phyloP scores from a whole-genome alignment of 1,284 basidiomycete genomes.

The Cryptococcus sp. region DNA sequence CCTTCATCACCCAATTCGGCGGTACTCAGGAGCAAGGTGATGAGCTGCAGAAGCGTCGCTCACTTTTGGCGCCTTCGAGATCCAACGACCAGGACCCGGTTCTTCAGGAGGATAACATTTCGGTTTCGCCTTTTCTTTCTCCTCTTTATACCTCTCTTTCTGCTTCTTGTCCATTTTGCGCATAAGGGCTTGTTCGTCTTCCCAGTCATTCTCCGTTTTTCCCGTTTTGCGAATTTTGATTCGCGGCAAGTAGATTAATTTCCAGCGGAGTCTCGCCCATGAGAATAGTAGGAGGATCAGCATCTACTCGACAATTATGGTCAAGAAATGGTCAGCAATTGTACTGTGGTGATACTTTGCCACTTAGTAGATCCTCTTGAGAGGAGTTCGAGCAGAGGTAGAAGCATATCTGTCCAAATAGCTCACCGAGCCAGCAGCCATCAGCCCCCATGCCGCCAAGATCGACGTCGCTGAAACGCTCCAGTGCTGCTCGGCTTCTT shows the following conservation, averaged over 20 bases:
- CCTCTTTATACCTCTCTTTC: neutral
- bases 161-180: conserved; percentile 3
- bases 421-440: conserved; percentile 19
- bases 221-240: conserved; percentile 17
- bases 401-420: neutral
- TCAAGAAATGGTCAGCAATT: neutral
- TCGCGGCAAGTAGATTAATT: conserved; percentile 20
- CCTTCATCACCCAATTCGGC: too few species aligned
- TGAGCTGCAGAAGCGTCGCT: neutral
- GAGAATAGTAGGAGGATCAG: conserved; percentile 25
- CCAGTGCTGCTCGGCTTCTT: conserved; percentile 30
- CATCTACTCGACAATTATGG: conserved; percentile 14
- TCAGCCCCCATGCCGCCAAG: conserved; percentile 26
- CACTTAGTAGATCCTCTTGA: too few species aligned
- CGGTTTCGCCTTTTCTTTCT: conserved; percentile 11
- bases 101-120: conserved; percentile 12
- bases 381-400: neutral
- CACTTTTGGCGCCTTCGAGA: conserved; percentile 19
- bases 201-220: conserved; percentile 4
- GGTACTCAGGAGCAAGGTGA: neutral
- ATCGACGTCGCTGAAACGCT: conserved; percentile 32
- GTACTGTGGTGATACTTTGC: neutral
- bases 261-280: conserved; percentile 7
- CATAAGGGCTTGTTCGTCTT: neutral
- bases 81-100: conserved; percentile 10